A percentile compares a stretch with the other conserved stretches of the same genome.
These are phyloP conservation scores for Lithocarpus polystachyus DNA, from an alignment of 306 rosid genomes.

Conservation along the genomic window DNA sequence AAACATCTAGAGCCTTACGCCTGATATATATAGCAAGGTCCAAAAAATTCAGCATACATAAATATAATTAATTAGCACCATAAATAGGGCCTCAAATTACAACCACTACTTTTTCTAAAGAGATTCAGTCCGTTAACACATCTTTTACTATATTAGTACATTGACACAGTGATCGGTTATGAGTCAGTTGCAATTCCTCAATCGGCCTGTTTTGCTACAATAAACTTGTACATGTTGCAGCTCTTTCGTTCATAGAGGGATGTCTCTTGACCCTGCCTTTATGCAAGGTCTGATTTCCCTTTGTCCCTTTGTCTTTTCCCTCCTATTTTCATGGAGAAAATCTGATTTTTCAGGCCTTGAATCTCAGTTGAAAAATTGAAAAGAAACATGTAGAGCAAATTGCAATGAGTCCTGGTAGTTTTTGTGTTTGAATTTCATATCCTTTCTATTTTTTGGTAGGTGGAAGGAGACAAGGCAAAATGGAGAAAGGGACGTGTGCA, in stretches of 20 bases:
- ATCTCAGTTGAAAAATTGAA: not conserved
- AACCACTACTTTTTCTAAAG: not conserved
- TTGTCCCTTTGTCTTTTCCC: conserved; percentile 4
- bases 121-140: not conserved
- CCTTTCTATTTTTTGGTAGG: not conserved
- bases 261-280: conserved; percentile 8
- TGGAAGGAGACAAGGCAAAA: not conserved
- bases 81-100: not conserved
- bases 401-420: not conserved
- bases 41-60: too few species aligned
- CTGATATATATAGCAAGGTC: too few species aligned
- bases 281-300: conserved; percentile 15
- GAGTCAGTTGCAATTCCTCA: not conserved
- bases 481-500: conserved; percentile 22
- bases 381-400: not conserved
- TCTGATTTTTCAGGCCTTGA: not conserved
- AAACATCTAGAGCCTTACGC: too few species aligned
- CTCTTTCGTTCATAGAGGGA: not conserved
- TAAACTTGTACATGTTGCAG: not conserved
- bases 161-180: conserved; percentile 8
- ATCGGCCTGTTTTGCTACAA: not conserved
- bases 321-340: not conserved
- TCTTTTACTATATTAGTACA: not conserved
- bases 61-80: not conserved
- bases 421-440: not conserved